A percentile compares a stretch with the other conserved stretches of the same genome.
phyloP scores from a whole-genome alignment of 257 asterid species.

The Echium plantagineum region DNA sequence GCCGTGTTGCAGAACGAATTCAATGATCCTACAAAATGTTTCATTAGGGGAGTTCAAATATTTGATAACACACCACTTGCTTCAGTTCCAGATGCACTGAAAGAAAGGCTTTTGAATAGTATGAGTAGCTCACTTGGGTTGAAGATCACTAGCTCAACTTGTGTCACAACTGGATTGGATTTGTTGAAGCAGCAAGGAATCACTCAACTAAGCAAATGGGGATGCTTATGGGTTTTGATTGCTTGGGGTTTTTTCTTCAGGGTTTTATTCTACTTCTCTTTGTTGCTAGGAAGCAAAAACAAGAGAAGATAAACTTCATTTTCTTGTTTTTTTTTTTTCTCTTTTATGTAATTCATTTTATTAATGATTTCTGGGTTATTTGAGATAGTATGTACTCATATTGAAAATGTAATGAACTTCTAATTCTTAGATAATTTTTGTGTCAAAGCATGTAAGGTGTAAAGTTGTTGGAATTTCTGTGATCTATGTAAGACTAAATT shows the following conservation, averaged over 20 bases:
- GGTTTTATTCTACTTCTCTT: constrained; percentile 51
- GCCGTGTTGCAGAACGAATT: constrained; percentile 68
- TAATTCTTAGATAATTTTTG: too few species aligned
- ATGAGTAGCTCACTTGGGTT: constrained; percentile 51
- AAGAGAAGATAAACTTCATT: constrained; percentile 34
- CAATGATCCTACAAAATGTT: constrained; percentile 46
- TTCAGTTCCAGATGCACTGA: constrained; percentile 34
- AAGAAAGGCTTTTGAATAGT: constrained; percentile 38
- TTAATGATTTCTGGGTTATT: too few species aligned
- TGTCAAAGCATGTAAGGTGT: too few species aligned
- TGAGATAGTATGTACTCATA: too few species aligned
- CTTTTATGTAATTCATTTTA: too few species aligned
- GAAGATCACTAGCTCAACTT: constrained; percentile 41
- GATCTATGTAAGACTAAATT: neutral
- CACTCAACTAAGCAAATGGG: constrained; percentile 52
- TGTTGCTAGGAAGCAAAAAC: constrained; percentile 65
- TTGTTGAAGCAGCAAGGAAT: constrained; percentile 68
- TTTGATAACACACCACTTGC: constrained; percentile 58
- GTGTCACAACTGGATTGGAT: constrained; percentile 70
- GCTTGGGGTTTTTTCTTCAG: constrained; percentile 87
- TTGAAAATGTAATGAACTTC: too few species aligned
- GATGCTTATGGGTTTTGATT: constrained; percentile 50
- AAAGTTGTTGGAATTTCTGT: too few species aligned
- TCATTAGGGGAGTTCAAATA: constrained; percentile 51
- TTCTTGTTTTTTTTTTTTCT: too few species aligned